Evolutionary conservation across 345 rosid genomes (phyloP).

Genomic region (Cardamine occulta): DNA sequence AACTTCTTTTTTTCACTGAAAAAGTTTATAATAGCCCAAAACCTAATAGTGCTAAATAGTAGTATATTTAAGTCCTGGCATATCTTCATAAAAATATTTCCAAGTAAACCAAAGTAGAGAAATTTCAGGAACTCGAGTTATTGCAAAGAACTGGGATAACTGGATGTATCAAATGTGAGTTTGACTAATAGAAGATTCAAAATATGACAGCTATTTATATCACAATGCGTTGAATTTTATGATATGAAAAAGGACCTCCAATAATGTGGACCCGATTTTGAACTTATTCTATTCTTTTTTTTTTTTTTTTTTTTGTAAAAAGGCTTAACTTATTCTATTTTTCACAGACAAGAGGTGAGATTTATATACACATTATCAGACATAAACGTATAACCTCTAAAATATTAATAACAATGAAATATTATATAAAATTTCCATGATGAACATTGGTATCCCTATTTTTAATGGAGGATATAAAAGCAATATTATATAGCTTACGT

Average conservation of each 20-base stretch:
- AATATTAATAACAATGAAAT: neutral
- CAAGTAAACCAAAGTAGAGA: neutral
- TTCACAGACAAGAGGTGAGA: neutral
- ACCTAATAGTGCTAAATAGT: neutral
- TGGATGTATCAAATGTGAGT: slow-evolving; percentile 7
- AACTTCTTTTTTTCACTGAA: too few relatives aligned
- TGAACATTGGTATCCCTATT: neutral
- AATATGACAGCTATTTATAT: neutral
- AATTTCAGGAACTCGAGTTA: neutral
- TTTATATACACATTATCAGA: neutral
- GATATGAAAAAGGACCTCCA: neutral
- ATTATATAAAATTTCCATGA: neutral
- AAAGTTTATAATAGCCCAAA: neutral
- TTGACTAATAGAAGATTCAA: slow-evolving; percentile 2
- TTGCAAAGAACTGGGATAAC: neutral
- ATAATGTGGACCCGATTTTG: neutral
- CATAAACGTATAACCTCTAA: neutral
- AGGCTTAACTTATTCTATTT: too few relatives aligned
- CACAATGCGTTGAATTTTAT: neutral
- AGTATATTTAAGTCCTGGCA: neutral
- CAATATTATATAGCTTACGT: too few relatives aligned
- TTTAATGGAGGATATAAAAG: neutral
- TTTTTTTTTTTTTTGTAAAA: too few relatives aligned
- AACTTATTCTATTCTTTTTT: too few relatives aligned
- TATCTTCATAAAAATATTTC: neutral